These are phyloP conservation scores for Myochromella boudieri DNA, from an alignment of 768 basidiomycete genomes.

Conservation along the genomic window DNA sequence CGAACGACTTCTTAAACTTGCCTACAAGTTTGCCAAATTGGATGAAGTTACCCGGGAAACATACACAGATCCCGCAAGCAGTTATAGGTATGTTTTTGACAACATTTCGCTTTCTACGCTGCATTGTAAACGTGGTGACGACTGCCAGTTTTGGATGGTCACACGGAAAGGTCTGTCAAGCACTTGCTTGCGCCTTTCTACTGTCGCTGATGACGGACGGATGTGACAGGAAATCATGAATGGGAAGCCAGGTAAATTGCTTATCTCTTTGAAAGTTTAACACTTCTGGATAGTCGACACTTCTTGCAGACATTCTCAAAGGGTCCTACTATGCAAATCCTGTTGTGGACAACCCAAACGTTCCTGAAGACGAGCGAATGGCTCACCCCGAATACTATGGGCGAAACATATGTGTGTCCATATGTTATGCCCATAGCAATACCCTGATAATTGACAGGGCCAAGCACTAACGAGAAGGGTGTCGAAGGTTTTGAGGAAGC, in stretches of 20 bases:
- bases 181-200: background rate
- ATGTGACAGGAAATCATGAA: constrained; percentile 86
- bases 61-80: constrained; percentile 69
- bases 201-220: background rate
- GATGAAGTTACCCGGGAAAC: constrained; percentile 67
- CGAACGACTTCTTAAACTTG: constrained; percentile 69
- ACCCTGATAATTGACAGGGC: constrained; percentile 47
- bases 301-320: constrained; percentile 73
- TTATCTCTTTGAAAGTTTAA: background rate
- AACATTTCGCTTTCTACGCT: no score
- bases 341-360: constrained; percentile 61
- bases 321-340: constrained; percentile 96
- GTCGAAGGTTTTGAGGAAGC: constrained; percentile 81
- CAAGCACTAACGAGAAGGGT: constrained; percentile 50
- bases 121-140: no score
- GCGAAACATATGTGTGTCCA: constrained; percentile 75
- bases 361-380: constrained; percentile 50
- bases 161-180: constrained; percentile 74
- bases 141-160: constrained; percentile 88
- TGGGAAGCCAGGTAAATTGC: constrained; percentile 67
- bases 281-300: background rate
- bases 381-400: constrained; percentile 85
- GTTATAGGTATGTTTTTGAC: constrained; percentile 62
- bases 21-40: constrained; percentile 74
- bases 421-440: background rate